These are phyloP conservation scores for Carex cristatella DNA, from an alignment of 176 grass and related monocot species.

Conservation along the genomic window DNA sequence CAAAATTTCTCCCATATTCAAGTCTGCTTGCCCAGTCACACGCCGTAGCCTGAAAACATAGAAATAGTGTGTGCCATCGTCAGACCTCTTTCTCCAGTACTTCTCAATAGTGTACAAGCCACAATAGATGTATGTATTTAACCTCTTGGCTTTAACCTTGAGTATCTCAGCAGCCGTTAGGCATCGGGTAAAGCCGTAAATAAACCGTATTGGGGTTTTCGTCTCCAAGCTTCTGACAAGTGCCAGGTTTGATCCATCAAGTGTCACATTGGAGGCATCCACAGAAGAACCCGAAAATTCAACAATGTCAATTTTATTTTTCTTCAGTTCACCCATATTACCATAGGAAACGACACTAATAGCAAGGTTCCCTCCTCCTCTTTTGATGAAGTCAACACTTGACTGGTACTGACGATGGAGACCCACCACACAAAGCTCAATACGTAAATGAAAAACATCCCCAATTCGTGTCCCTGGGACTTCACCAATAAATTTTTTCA, in stretches of 20 bases:
- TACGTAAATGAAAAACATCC: constrained; percentile 65
- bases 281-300: constrained; percentile 48
- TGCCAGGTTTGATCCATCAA: constrained; percentile 54
- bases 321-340: constrained; percentile 32
- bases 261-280: constrained; percentile 29
- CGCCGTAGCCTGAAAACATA: constrained; percentile 67
- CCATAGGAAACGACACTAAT: constrained; percentile 59
- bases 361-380: constrained; percentile 41
- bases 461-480: constrained; percentile 66
- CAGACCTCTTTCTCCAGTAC: constrained; percentile 54
- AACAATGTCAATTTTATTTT: constrained; percentile 56
- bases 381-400: constrained; percentile 53
- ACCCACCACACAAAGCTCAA: constrained; percentile 73
- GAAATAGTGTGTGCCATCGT: constrained; percentile 27
- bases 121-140: constrained; percentile 52
- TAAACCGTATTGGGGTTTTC: constrained; percentile 67
- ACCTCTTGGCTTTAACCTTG: constrained; percentile 37
- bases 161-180: neutral
- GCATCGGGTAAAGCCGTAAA: constrained; percentile 37
- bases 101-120: constrained; percentile 78
- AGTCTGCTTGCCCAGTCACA: constrained; percentile 47
- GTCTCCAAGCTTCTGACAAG: constrained; percentile 75
- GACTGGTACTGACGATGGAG: constrained; percentile 47
- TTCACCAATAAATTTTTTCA: constrained; percentile 50
- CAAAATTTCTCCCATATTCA: constrained; percentile 52